phyloP scores from a whole-genome alignment of 2,329 filamentous ascomycete species.

The Calonectria hawksworthii region DNA sequence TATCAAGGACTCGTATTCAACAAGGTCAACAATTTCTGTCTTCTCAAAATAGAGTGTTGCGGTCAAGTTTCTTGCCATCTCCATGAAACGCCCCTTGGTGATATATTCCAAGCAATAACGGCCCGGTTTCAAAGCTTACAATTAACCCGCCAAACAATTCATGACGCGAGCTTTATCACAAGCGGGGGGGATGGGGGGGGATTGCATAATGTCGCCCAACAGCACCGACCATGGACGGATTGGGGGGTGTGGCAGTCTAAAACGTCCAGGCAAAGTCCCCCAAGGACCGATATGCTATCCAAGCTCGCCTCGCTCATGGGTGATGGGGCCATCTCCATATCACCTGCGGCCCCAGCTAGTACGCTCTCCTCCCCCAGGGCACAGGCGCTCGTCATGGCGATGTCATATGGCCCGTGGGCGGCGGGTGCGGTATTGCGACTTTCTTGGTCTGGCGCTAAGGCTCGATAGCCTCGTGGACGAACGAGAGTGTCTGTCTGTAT shows the following conservation, averaged over 20 bases:
- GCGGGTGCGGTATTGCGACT: not conserved
- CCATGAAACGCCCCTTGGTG: not conserved
- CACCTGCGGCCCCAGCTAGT: not conserved
- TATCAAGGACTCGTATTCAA: not conserved
- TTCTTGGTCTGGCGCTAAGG: not conserved
- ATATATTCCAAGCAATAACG: not conserved
- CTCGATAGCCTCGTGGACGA: not conserved
- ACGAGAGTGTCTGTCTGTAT: not conserved
- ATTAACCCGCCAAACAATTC: not conserved
- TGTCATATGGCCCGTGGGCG: not conserved
- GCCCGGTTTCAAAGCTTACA: not conserved
- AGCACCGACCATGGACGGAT: not conserved
- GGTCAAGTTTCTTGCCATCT: not conserved
- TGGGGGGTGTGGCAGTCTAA: not conserved
- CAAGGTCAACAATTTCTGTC: not conserved
- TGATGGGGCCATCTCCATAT: not conserved
- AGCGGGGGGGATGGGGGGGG: not conserved
- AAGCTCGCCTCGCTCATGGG: not conserved
- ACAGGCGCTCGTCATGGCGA: not conserved
- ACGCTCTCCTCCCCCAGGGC: too few relatives aligned
- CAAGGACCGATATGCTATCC: not conserved
- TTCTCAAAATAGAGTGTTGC: not conserved
- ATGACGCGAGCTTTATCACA: not conserved
- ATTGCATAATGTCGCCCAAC: not conserved
- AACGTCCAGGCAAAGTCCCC: not conserved